Conservation (phyloP, 164 flowering plant genomes). For the Pachysandra terminalis region DNA sequence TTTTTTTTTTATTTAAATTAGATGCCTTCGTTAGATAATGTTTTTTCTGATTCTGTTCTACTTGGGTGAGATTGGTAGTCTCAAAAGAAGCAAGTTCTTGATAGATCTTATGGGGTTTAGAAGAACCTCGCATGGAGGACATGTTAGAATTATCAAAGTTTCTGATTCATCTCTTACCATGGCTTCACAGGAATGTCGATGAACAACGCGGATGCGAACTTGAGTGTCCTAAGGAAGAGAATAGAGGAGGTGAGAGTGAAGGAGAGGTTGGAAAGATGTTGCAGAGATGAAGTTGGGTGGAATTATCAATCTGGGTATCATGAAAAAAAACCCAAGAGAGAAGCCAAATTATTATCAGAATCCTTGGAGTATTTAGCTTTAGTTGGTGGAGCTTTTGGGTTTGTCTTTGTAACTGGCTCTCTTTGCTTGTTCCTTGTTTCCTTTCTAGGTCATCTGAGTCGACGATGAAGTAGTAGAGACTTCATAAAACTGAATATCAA, state of each 20-base stretch:
- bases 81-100: too few species aligned
- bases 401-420: slow-evolving; percentile 25
- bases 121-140: background rate
- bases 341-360: slow-evolving; percentile 3
- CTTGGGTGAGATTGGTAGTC: too few species aligned
- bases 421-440: slow-evolving; percentile 28
- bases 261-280: slow-evolving; percentile 15
- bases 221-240: slow-evolving; percentile 25
- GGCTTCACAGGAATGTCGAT: slow-evolving; percentile 19
- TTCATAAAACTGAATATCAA: too few species aligned
- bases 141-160: background rate
- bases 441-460: slow-evolving; percentile 5
- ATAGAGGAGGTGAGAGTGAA: slow-evolving; percentile 24
- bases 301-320: slow-evolving; percentile 18
- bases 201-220: slow-evolving; percentile 26
- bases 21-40: too few species aligned
- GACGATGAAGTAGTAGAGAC: too few species aligned
- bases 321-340: slow-evolving; percentile 9
- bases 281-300: slow-evolving; percentile 18
- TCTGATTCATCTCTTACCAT: background rate
- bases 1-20: too few species aligned
- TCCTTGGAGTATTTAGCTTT: slow-evolving; percentile 14
- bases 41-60: too few species aligned
- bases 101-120: too few species aligned
- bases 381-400: slow-evolving; percentile 17